Conservation (phyloP, 805 yeast species). For the Sugiyamaella valdiviana region DNA sequence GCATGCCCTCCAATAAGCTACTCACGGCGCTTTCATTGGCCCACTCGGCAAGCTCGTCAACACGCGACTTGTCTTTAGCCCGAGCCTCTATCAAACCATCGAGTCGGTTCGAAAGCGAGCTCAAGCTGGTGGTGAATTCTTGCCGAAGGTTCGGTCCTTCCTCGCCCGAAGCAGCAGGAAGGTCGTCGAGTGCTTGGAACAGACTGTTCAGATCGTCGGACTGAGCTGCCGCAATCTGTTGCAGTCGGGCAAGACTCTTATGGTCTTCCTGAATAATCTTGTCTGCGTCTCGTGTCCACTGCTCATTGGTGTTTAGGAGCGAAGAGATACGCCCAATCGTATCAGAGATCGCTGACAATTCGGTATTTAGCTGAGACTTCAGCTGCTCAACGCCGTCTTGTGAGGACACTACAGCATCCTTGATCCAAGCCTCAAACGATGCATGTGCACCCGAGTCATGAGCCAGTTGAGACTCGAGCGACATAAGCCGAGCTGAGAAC, state of each 20-base stretch:
- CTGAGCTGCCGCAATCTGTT: slow-evolving; percentile 2
- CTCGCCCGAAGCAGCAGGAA: neutral
- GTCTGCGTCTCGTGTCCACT: slow-evolving; percentile 8
- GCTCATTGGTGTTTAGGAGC: neutral
- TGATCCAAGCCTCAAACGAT: slow-evolving; percentile 5
- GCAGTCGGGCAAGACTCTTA: neutral
- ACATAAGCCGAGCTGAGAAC: slow-evolving; percentile 11
- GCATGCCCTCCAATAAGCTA: neutral
- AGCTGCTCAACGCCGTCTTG: neutral
- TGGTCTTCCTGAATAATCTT: neutral
- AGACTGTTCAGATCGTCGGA: slow-evolving; percentile 7
- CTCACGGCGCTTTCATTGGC: neutral
- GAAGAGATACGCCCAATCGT: slow-evolving; percentile 1
- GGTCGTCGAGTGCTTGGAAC: slow-evolving; percentile 2
- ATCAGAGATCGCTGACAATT: slow-evolving; percentile 1
- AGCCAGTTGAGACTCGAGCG: slow-evolving; percentile 15
- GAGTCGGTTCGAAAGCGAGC: neutral
- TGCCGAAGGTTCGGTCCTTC: neutral
- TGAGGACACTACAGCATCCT: slow-evolving; percentile 1
- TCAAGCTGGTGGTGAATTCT: neutral
- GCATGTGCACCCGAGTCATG: slow-evolving; percentile 2
- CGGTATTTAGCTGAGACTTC: slow-evolving; percentile 1
- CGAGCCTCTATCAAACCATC: neutral
- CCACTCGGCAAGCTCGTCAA: neutral
- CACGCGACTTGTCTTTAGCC: neutral